Base-by-base conservation (phyloP, 345 rosid genomes). In the Gossypium australe region DNA sequence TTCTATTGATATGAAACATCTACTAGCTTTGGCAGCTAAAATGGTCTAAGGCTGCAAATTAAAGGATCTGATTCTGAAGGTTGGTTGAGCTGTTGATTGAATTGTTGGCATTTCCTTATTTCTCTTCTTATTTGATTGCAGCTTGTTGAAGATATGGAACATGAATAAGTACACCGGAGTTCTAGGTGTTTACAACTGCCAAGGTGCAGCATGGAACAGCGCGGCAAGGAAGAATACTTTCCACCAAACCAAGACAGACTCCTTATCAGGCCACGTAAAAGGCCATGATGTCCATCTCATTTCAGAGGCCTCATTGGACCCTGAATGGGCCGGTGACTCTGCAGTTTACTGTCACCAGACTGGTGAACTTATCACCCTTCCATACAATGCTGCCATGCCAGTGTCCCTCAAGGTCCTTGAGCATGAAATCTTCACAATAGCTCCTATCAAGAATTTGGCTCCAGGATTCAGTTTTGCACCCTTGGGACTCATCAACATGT, bases 71-170 rank as follows among this genome's bases (percentile, higher is more conserved):
- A 14, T 17, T 9, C 17, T 65, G 70, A 14, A 67, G 34, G 24
- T 67, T 67, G 34, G 24, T 67, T 67, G 70, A 45, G 5, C n/a
- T 66, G 29, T 20, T 45, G 70, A 10, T 67, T 66, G 24, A 20
- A 27, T 24, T 48, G 18, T 66, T 70, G 62, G n/a, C 52, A 70
- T 27, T 49, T 59, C 25, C 48, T 59, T 47, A 48, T 1, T 2
- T 27, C 58, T 24, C 1, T 25, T 55, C 16, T 18, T 49, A 13
- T 14, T 75, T 82, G 81, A 66, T 73, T 76, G 74, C 91, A 94
- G 98, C 85, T 84, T 94, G 86, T 78, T 94, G 84, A 94, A 94
- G 89, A 91, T 94, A 82, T 92, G 99, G 99, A 94, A 90, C 87
- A 89, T 94, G 98, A 94, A 94, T 88, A 92, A 94, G 78, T 92